Percentiles rank a stretch among this genome's conserved stretches.
Conservation (phyloP, 768 basidiomycete genomes). For the Russula vinacea region DNA sequence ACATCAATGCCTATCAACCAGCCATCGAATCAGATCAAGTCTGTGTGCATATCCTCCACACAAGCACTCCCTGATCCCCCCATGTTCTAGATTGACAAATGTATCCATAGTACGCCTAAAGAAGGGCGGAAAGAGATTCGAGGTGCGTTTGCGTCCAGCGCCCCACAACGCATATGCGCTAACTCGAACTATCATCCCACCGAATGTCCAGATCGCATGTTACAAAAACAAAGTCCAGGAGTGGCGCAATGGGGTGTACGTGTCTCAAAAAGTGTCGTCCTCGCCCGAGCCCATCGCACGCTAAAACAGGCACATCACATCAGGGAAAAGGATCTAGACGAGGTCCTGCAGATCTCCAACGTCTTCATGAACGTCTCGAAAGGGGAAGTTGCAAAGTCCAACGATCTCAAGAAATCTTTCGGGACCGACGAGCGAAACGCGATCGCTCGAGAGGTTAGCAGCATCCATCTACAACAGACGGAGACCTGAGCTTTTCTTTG, state of each 20-base stretch:
- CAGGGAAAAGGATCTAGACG: conserved; percentile 92
- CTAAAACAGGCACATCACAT: neutral
- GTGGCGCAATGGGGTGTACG: conserved; percentile 88
- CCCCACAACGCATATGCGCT: neutral
- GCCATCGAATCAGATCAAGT: conserved; percentile 71
- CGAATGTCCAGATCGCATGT: conserved; percentile 72
- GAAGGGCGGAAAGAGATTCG: conserved; percentile 97
- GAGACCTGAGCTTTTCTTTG: neutral
- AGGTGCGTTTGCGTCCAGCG: conserved; percentile 48
- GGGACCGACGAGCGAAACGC: conserved; percentile 67
- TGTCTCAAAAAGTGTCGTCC: conserved; percentile 16
- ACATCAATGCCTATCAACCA: conserved; percentile 66
- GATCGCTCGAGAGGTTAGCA: conserved; percentile 74
- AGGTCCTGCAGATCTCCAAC: conserved; percentile 93
- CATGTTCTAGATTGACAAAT: conserved; percentile 75
- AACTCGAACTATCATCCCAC: neutral
- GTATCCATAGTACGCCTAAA: conserved; percentile 94
- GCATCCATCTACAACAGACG: too few species aligned
- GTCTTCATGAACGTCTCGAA: conserved; percentile 97
- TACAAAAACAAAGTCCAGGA: conserved; percentile 99
- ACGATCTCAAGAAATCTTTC: conserved; percentile 91
- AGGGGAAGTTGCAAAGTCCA: conserved; percentile 85
- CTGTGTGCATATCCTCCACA: neutral
- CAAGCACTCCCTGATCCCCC: neutral
- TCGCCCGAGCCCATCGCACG: neutral